phyloP scores from a whole-genome alignment of 1,284 basidiomycete genomes.

The Paramarasmius palmivorus region DNA sequence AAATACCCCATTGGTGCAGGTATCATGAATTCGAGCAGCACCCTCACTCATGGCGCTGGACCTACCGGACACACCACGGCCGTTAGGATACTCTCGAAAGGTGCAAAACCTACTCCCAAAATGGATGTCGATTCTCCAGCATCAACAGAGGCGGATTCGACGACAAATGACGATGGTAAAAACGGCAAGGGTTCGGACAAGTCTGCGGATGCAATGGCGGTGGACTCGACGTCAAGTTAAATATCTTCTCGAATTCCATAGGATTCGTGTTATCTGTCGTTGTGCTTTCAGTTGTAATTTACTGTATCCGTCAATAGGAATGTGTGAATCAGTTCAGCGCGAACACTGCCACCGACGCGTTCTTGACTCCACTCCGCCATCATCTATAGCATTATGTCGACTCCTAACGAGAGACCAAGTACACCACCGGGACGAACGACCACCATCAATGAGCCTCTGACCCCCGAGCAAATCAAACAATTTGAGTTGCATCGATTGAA shows the following conservation, averaged over 20 bases:
- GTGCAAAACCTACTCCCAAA: constrained; percentile 21
- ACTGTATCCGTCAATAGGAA: too few species aligned
- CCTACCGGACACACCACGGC: constrained; percentile 68
- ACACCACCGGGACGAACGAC: not conserved
- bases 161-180: not conserved
- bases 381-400: not conserved
- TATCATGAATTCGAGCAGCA: constrained; percentile 61
- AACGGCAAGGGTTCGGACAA: not conserved
- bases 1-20: constrained; percentile 70
- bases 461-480: constrained; percentile 45
- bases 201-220: not conserved
- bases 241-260: not conserved
- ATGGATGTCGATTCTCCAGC: constrained; percentile 50
- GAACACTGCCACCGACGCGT: too few species aligned
- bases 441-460: constrained; percentile 21
- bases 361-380: too few species aligned
- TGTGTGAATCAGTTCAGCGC: too few species aligned
- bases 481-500: constrained; percentile 57
- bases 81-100: constrained; percentile 43
- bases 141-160: not conserved
- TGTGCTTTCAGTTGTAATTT: not conserved
- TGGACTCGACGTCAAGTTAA: not conserved
- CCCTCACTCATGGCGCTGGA: constrained; percentile 67
- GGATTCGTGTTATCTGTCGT: not conserved
- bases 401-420: not conserved